Percentiles rank a stretch among this genome's conserved stretches.
These are phyloP conservation scores for Achaetomiella virescens DNA, from an alignment of 495 filamentous ascomycete species.

Conservation along the genomic window DNA sequence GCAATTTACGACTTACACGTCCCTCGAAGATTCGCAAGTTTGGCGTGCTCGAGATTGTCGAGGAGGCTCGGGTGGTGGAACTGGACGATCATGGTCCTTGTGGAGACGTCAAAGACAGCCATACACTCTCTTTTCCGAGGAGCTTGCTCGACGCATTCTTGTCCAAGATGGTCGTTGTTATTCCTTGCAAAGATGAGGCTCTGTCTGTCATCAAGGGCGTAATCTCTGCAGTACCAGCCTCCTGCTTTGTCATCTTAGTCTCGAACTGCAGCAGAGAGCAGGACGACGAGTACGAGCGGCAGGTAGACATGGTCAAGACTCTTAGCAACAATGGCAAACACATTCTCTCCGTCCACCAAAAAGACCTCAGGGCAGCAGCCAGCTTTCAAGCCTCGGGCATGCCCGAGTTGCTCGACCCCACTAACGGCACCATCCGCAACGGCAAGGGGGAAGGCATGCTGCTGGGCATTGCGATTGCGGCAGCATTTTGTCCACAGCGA, in stretches of 20 bases:
- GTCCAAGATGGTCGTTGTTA: slow-evolving; percentile 22
- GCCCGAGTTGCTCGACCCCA: slow-evolving; percentile 6
- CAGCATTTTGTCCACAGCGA: slow-evolving; percentile 13
- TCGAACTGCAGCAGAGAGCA: slow-evolving; percentile 20
- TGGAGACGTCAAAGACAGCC: not conserved
- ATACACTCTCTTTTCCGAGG: not conserved
- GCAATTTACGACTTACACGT: slow-evolving; percentile 3
- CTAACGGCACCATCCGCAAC: slow-evolving; percentile 14
- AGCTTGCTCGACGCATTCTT: not conserved
- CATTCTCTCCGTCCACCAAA: slow-evolving; percentile 25
- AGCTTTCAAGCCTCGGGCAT: slow-evolving; percentile 20
- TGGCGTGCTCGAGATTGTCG: slow-evolving; percentile 1
- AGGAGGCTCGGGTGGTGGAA: not conserved
- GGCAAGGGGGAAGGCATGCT: slow-evolving; percentile 34
- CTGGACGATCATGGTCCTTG: not conserved
- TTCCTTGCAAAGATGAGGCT: slow-evolving; percentile 28
- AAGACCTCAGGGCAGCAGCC: slow-evolving; percentile 16
- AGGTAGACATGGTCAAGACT: slow-evolving; percentile 8
- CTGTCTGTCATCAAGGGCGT: slow-evolving; percentile 16
- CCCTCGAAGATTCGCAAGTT: not conserved
- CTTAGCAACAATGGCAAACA: slow-evolving; percentile 12
- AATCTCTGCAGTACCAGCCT: slow-evolving; percentile 18
- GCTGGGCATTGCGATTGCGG: slow-evolving; percentile 23
- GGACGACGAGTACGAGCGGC: slow-evolving; percentile 12
- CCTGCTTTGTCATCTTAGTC: slow-evolving; percentile 23